phyloP scores from a whole-genome alignment of 352 stramenopile species.

The Phytophthora melonis region DNA sequence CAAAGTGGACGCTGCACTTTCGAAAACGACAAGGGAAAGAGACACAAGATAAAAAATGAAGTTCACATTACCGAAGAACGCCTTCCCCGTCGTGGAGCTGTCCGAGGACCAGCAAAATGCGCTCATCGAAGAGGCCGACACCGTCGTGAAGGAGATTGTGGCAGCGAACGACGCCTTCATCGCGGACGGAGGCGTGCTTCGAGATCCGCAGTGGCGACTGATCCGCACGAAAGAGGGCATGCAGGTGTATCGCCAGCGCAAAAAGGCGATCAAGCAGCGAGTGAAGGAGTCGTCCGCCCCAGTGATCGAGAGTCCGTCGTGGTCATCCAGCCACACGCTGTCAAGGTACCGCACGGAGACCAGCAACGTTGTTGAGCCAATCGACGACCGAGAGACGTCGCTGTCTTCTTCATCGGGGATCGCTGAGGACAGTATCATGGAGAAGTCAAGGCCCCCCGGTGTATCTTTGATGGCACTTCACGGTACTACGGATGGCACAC shows the following conservation, averaged over 20 bases:
- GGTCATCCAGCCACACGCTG: constrained; percentile 19
- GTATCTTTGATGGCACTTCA: constrained; percentile 52
- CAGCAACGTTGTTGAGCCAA: background rate
- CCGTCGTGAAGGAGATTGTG: constrained; percentile 55
- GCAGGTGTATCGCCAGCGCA: constrained; percentile 38
- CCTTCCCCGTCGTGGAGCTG: constrained; percentile 40
- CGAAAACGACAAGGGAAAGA: background rate
- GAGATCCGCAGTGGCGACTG: constrained; percentile 42
- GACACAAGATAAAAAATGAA: constrained; percentile 37
- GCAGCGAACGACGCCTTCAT: constrained; percentile 48
- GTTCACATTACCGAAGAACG: constrained; percentile 51
- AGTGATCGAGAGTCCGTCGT: constrained; percentile 10
- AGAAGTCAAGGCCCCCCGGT: constrained; percentile 35
- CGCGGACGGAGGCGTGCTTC: constrained; percentile 28
- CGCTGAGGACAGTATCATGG: constrained; percentile 32
- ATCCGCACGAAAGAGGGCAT: constrained; percentile 49
- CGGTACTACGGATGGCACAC: constrained; percentile 47
- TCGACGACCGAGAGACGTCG: background rate
- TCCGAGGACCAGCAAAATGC: constrained; percentile 32
- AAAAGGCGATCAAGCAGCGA: constrained; percentile 10
- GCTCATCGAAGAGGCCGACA: constrained; percentile 46
- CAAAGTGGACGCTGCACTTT: constrained; percentile 4
- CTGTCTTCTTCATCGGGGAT: constrained; percentile 20
- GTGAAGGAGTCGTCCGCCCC: constrained; percentile 3
- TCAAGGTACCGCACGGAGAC: constrained; percentile 11